A percentile compares a stretch with the other conserved stretches of the same genome.
Conservation (phyloP, 2,329 filamentous ascomycete genomes). For the Penicillium sp. region DNA sequence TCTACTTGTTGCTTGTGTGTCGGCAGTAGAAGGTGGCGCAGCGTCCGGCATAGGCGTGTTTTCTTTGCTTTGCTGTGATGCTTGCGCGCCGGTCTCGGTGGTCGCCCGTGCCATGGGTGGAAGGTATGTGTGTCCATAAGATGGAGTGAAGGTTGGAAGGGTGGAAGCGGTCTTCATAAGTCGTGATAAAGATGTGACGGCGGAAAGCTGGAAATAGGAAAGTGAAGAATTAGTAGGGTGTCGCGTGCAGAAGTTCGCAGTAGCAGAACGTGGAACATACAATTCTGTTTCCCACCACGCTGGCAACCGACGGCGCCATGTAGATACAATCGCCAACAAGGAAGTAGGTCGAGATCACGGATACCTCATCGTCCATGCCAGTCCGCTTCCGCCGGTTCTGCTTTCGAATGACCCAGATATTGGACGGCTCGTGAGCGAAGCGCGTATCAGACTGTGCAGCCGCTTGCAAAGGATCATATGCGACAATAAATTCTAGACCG, state of each 20-base stretch:
- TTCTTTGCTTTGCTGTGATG: conserved; percentile 49
- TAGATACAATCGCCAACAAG: conserved; percentile 61
- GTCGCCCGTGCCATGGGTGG: conserved; percentile 46
- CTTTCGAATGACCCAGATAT: conserved; percentile 63
- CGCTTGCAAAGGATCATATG: conserved; percentile 56
- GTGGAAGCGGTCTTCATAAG: conserved; percentile 55
- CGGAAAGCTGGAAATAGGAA: conserved; percentile 47
- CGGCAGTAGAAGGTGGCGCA: conserved; percentile 13
- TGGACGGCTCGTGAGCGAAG: conserved; percentile 47
- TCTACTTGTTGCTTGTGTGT: conserved; percentile 27
- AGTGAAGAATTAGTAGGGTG: conserved; percentile 8
- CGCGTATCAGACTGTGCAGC: conserved; percentile 42
- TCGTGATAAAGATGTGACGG: conserved; percentile 57
- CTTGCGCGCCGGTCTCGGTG: conserved; percentile 33
- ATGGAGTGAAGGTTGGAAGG: conserved; percentile 59
- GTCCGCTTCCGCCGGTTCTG: conserved; percentile 51
- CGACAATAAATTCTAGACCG: conserved; percentile 62
- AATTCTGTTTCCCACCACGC: conserved; percentile 57
- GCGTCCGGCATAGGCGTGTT: conserved; percentile 47
- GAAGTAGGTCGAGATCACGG: conserved; percentile 59
- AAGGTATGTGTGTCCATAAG: conserved; percentile 61
- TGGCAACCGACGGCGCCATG: conserved; percentile 62
- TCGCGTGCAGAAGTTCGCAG: not conserved
- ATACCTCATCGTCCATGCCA: conserved; percentile 50
- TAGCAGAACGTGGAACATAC: conserved; percentile 32